These are phyloP conservation scores for Kodamaea plutei DNA, from an alignment of 1,139 yeast species.

Conservation along the genomic window DNA sequence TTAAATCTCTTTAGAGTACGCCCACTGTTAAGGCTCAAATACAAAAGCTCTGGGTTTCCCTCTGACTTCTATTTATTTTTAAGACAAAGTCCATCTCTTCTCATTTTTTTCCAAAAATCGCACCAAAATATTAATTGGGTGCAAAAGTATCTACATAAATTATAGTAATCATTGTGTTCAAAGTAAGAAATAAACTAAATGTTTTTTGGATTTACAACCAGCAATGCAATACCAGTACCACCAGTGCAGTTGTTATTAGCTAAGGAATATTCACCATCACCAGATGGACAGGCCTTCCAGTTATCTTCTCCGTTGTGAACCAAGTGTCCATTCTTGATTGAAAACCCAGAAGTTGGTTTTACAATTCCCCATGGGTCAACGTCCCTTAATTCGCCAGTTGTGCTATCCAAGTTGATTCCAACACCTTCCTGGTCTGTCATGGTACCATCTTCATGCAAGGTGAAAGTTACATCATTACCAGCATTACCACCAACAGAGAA, in stretches of 20 bases:
- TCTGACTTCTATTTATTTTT: no score
- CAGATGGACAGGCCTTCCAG: constrained; percentile 26
- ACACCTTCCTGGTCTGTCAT: constrained; percentile 24
- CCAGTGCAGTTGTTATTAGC: constrained; percentile 22
- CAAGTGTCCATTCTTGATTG: constrained; percentile 19
- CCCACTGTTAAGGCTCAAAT: no score
- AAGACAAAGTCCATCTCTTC: no score
- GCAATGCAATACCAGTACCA: constrained; percentile 23
- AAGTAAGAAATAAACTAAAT: constrained; percentile 1
- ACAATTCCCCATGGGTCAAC: constrained; percentile 27
- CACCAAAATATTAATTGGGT: not conserved
- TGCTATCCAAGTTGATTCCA: constrained; percentile 17
- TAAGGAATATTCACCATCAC: constrained; percentile 19
- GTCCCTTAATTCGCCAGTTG: constrained; percentile 26
- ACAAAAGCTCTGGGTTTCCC: no score
- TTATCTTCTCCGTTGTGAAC: constrained; percentile 15
- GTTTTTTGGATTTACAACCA: constrained; percentile 8
- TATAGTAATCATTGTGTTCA: not conserved
- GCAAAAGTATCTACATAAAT: not conserved
- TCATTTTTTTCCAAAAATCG: not conserved
- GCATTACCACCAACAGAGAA: constrained; percentile 27
- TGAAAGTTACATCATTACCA: constrained; percentile 19
- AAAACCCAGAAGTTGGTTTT: constrained; percentile 21
- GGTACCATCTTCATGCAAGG: constrained; percentile 20
- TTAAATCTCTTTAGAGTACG: no score